Base-by-base conservation (phyloP, 169 alveolate genomes). In the Plasmodium chabaudi region DNA sequence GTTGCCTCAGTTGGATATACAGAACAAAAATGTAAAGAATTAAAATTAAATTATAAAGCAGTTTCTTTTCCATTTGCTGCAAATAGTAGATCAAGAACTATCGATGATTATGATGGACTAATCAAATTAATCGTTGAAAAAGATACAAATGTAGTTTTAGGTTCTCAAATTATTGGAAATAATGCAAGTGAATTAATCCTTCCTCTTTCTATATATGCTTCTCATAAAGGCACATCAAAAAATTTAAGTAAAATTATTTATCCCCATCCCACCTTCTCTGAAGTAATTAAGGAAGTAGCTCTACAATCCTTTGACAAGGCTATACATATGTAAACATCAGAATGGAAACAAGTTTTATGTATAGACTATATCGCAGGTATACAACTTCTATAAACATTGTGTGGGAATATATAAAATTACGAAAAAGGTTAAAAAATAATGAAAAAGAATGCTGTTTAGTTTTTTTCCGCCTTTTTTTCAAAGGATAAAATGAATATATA, bases 211-310 rank as follows among this genome's bases (percentile, higher is more conserved):
- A 90, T 98, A 47, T 99, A 98, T 63, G 94, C 97, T 92, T 98
- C 96, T 87, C 97, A 97, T 87, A 99, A 99, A 39, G 98, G 99
- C 4, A 91, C 99, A 17, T 92, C 98, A 57, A 99, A 97, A 87
- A 99, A 97, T 88, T 93, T 98, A 44, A 98, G 98, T 23, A 95
- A 98, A 75, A 97, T 98, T 75, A 97, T 99, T 93, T 98, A 96
- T 92, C 99, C 99, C 34, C 99, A 99, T 88, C 99, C 99, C 44
- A 98, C 99, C 51, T 95, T 98, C 44, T 96, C 99, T 4, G 99
- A 99, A 93, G 99, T 99, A 13, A 92, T 97, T 51, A 97, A 97
- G 87, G 99, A 97, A 87, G 99, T 99, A 0, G 96, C 98, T 72
- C 92, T 97, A 97, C 98, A 98, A 12, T 96, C 99, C 44, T 96